A percentile compares a stretch with the other conserved stretches of the same genome.
Conservation (phyloP, 495 filamentous ascomycete species). For the Cudoniella acicularis region DNA sequence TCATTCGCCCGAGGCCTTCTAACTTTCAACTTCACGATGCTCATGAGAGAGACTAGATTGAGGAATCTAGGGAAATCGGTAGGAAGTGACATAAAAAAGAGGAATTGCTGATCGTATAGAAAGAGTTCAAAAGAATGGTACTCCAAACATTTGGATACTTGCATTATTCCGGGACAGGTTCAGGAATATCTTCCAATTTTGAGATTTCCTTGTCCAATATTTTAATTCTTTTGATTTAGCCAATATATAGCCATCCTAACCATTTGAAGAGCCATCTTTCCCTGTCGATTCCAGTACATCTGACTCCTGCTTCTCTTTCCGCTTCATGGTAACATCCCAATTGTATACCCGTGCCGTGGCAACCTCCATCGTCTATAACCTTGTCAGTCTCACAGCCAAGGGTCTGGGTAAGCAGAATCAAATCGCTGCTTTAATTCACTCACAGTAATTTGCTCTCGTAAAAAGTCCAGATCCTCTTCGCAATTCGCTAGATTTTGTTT, state of each 20-base stretch:
- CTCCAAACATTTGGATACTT: no score
- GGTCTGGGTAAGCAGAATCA: background rate
- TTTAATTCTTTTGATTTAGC: background rate
- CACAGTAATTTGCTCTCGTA: conserved; percentile 95
- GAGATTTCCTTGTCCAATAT: background rate
- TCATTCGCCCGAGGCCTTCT: no score
- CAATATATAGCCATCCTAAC: conserved; percentile 6
- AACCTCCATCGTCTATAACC: conserved; percentile 82
- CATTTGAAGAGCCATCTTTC: conserved; percentile 24
- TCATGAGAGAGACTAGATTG: no score
- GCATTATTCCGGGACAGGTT: no score
- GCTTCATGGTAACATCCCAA: conserved; percentile 91
- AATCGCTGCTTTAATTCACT: conserved; percentile 19
- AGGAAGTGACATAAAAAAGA: no score
- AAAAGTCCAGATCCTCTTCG: conserved; percentile 94
- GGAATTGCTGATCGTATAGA: no score
- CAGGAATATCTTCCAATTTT: no score
- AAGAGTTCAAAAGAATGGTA: no score
- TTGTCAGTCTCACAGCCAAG: conserved; percentile 26
- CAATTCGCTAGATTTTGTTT: conserved; percentile 75
- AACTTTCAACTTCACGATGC: no score
- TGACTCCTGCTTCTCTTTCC: conserved; percentile 80
- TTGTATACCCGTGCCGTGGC: conserved; percentile 97
- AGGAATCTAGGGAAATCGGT: no score
- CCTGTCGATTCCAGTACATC: conserved; percentile 19